phyloP scores from a whole-genome alignment of 495 filamentous ascomycete species.

The Aspergillus panamensis region DNA sequence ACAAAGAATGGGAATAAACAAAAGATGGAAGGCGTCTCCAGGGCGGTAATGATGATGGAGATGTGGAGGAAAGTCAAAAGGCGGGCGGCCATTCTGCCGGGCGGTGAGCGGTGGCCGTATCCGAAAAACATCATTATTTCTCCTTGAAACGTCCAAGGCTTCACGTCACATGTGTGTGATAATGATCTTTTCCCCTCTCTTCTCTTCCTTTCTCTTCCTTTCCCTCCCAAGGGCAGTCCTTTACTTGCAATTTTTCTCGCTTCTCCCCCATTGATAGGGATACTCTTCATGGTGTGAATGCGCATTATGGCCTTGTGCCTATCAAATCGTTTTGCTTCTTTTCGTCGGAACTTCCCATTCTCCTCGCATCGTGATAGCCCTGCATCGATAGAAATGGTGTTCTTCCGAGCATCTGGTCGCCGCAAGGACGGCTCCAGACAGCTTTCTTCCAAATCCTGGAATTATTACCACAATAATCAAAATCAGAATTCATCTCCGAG shows the following conservation, averaged over 20 bases:
- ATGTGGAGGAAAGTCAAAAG: slow-evolving; percentile 4
- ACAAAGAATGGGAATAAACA: background rate
- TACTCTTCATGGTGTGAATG: slow-evolving; percentile 31
- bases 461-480: slow-evolving; percentile 38
- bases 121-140: slow-evolving; percentile 17
- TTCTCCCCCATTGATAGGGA: slow-evolving; percentile 16
- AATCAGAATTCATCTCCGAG: slow-evolving; percentile 37
- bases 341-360: slow-evolving; percentile 31
- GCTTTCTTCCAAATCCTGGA: slow-evolving; percentile 41
- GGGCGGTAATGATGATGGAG: background rate
- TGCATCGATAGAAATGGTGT: slow-evolving; percentile 39
- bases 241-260: background rate
- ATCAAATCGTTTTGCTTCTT: slow-evolving; percentile 24
- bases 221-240: background rate
- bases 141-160: slow-evolving; percentile 3
- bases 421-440: slow-evolving; percentile 32
- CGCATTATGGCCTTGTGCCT: slow-evolving; percentile 43
- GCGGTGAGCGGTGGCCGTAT: slow-evolving; percentile 23
- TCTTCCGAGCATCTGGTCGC: slow-evolving; percentile 40
- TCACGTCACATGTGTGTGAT: slow-evolving; percentile 2
- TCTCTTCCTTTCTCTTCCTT: background rate
- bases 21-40: background rate
- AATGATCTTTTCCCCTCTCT: slow-evolving; percentile 2
- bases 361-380: slow-evolving; percentile 28
- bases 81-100: slow-evolving; percentile 23